Base-by-base conservation (phyloP, 805 yeast genomes). In the Kockiozyma suomiensis region DNA sequence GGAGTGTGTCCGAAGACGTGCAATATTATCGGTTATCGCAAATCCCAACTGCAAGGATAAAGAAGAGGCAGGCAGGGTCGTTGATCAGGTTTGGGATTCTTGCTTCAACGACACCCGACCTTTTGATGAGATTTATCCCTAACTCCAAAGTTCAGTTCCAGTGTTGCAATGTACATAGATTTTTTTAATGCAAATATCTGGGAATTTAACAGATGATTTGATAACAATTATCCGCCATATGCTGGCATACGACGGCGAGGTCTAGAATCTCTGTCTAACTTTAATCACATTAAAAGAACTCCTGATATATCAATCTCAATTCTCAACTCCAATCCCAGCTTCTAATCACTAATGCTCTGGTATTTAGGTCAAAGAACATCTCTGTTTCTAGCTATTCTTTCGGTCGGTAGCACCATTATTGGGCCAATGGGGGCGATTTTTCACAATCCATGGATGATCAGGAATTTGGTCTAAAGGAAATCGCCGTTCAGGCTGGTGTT, bases 71-170 rank as follows among this genome's bases (percentile, higher is more conserved):
- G 85, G 82, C 58, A 79, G 80, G 62, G 87, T 84, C 4, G 97
- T 94, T 2, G 84, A 88, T 64, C 87, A 88, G 66, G 98, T 94
- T 4, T 94, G 96, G 87, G 87, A 86, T 63, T 86, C 93, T 49
- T 94, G 99, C 72, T 94, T 91, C 72, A 86, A 85, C 69, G 99
- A 94, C 70, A 93, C 98, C 1, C 79, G 99, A 69, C 99, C 99
- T 0, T 94, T 90, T 74, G 98, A 94, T 69, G 86, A 89, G 70
- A 92, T 94, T 37, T 94, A 90, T 72, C 80, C 90, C 62, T 62
- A 40, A 45, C 10, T 17, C n/a, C 32, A 13, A 5, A 35, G 19
- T 15, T 15, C 13, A 17, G 13, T n/a, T 8, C n/a, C n/a, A 13
- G 15, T 5, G 7, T 26, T 43, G 6, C 17, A 7, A 8, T 49